Evolutionary conservation across 2,329 filamentous ascomycete genomes (phyloP), one percentile per base, ranked within the genome.

Genomic region (Blastomyces parvus): DNA sequence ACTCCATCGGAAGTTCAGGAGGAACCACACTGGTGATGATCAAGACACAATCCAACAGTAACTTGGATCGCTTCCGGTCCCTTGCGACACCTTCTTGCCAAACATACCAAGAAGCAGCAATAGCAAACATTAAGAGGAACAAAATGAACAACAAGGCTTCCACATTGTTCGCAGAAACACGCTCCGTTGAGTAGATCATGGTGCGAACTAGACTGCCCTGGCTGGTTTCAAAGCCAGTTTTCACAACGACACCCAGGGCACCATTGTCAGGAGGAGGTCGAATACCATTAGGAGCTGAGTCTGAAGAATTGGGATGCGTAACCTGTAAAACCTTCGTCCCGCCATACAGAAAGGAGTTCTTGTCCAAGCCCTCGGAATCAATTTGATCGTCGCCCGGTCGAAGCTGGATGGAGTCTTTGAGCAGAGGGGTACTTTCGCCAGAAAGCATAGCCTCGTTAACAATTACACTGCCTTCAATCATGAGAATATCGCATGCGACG

Each of bases 381-480:
- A 99, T 84, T 30, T 77, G 74, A 22, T 89, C 90, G 70, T 97
- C 88, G 25, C 83, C 84, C 6, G 94, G 92, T 66, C 94, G 88
- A 53, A 99, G 84, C 75, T 95, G 91, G 64, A 99, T 82, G 0
- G 94, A 99, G 71, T 99, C 94, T 78, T 99, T 99, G 70, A 99
- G 82, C 55, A 99, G 84, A 40, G 94, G 94, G 0, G 95, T 99
- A 75, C 93, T 97, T 79, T 99, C 94, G 67, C 94, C 94, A 3
- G 94, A 99, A 70, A 99, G 84, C 94, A 99, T 99, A 66, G 95
- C 95, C 78, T 99, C 94, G 78, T 99, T 99, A 71, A 99, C 94
- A 74, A 99, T 99, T 9, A 90, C 93, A 62, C 91, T 92, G 38
- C 94, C 95, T 75, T 97, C 92, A 38, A 99, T 88, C 57, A 99